Conservation (phyloP, 2,329 filamentous ascomycete genomes). For the Ceratocystis alfenasii region DNA sequence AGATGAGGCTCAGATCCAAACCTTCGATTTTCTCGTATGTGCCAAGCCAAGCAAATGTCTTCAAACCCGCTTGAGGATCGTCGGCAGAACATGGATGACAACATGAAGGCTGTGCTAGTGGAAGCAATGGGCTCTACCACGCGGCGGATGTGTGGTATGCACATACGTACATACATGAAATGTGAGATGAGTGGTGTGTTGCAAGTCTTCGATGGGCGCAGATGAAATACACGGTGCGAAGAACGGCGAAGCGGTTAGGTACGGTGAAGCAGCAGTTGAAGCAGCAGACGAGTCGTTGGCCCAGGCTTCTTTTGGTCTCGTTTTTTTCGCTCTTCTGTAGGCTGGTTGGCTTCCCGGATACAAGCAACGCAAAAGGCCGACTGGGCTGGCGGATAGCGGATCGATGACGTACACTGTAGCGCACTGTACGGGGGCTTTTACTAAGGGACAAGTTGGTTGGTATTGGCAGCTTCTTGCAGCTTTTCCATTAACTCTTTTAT, state of each 20-base stretch:
- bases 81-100: constrained; percentile 3
- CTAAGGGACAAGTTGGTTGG: background rate
- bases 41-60: background rate
- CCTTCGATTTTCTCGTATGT: background rate
- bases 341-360: background rate
- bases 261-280: too few species aligned
- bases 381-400: constrained; percentile 6
- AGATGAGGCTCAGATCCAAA: background rate
- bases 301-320: background rate
- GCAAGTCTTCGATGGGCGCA: background rate
- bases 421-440: constrained; percentile 6
- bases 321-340: background rate
- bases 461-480: background rate
- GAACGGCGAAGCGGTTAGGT: too few species aligned
- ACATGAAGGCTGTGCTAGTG: constrained; percentile 7
- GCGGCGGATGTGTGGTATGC: background rate
- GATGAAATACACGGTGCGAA: background rate
- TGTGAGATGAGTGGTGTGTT: background rate
- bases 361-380: background rate
- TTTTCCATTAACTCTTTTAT: background rate
- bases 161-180: background rate
- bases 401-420: constrained; percentile 9
- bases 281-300: too few species aligned
- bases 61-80: background rate
- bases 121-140: background rate